A percentile compares a stretch with the other conserved stretches of the same genome.
phyloP scores from a whole-genome alignment of 2,329 filamentous ascomycete species.

The Claviceps paspali region DNA sequence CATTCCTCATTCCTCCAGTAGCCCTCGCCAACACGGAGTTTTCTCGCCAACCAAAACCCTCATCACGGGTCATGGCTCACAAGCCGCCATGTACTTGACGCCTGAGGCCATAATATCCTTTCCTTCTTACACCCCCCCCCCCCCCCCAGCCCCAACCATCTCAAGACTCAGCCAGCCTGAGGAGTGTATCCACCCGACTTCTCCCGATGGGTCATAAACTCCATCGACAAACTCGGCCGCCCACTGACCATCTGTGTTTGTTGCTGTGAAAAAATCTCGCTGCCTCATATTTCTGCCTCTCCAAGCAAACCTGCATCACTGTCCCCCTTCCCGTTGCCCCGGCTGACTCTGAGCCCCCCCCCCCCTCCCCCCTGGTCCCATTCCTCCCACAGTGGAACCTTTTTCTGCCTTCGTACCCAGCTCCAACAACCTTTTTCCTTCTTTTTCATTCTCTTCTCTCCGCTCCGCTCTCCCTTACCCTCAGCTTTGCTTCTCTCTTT shows the following conservation, averaged over 20 bases:
- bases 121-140: too few species aligned
- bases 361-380: constrained; percentile 14
- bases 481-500: constrained; percentile 20
- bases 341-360: too few species aligned
- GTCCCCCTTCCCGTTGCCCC: constrained; percentile 20
- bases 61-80: too few species aligned
- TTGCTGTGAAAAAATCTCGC: constrained; percentile 16
- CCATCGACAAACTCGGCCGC: constrained; percentile 16
- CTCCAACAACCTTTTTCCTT: constrained; percentile 21
- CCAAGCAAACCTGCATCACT: constrained; percentile 11
- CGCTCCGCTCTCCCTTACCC: constrained; percentile 18
- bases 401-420: constrained; percentile 20
- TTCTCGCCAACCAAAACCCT: too few species aligned
- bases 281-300: constrained; percentile 10
- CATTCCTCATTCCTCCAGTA: too few species aligned
- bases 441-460: constrained; percentile 27
- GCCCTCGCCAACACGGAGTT: too few species aligned
- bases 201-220: constrained; percentile 18
- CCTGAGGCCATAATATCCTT: constrained; percentile 17
- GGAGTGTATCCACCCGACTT: constrained; percentile 19
- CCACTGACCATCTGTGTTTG: constrained; percentile 8
- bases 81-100: too few species aligned
- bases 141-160: constrained; percentile 9
- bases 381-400: constrained; percentile 19
- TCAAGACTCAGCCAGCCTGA: too few species aligned